A percentile compares a stretch with the other conserved stretches of the same genome.
These are phyloP conservation scores for Venturia oleaginea DNA, from an alignment of 2,329 filamentous ascomycete species.

Conservation along the genomic window DNA sequence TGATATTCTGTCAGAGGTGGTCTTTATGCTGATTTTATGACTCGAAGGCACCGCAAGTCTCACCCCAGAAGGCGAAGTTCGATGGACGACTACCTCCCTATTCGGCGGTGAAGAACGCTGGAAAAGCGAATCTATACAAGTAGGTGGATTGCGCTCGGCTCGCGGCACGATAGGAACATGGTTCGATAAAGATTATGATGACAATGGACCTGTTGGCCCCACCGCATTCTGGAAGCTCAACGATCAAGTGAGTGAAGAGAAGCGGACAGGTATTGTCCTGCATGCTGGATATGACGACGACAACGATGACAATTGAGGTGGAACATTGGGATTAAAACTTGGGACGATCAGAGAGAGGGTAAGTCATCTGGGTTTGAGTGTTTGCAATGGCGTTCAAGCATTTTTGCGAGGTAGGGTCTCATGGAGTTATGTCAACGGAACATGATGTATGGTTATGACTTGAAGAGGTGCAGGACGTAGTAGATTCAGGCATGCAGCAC, in stretches of 20 bases:
- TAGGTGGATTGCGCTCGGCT: constrained; percentile 56
- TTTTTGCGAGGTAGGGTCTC: background rate
- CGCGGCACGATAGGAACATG: constrained; percentile 65
- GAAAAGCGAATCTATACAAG: constrained; percentile 67
- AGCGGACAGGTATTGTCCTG: background rate
- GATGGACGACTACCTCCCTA: constrained; percentile 64
- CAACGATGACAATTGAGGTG: background rate
- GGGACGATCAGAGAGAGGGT: background rate
- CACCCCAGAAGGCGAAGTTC: constrained; percentile 61
- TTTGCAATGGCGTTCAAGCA: background rate
- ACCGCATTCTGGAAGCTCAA: constrained; percentile 70
- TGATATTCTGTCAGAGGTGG: constrained; percentile 21
- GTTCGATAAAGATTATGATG: constrained; percentile 66
- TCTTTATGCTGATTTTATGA: background rate
- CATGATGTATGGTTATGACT: background rate
- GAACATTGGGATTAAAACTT: background rate
- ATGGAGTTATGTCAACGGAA: too few relatives aligned
- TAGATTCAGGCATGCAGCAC: background rate
- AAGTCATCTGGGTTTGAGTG: background rate
- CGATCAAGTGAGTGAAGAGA: constrained; percentile 30
- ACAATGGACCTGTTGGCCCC: constrained; percentile 61
- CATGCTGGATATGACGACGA: background rate
- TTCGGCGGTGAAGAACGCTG: constrained; percentile 58
- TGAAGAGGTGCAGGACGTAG: background rate
- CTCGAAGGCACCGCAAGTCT: constrained; percentile 49